phyloP scores from a whole-genome alignment of 768 basidiomycete genomes.

The Thelephora aurantiotincta region DNA sequence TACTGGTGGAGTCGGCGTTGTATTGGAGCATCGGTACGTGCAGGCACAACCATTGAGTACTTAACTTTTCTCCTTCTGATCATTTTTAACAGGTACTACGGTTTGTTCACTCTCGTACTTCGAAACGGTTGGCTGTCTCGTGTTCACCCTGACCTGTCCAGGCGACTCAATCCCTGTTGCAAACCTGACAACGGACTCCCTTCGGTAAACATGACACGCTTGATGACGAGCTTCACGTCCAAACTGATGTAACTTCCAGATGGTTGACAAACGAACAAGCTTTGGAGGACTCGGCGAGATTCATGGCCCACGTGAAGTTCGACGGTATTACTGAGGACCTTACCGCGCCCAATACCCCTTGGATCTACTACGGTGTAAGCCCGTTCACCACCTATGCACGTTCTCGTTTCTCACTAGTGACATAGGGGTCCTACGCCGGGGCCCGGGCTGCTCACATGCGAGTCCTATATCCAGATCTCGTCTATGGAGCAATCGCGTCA shows the following conservation, averaged over 20 bases:
- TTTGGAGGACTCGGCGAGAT: constrained; percentile 82
- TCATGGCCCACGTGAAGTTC: constrained; percentile 74
- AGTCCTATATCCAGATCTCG: constrained; percentile 75
- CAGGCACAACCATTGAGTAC: constrained; percentile 26
- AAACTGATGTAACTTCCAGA: constrained; percentile 21
- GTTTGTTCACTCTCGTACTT: background rate
- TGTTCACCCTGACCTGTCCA: constrained; percentile 13
- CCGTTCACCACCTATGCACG: background rate
- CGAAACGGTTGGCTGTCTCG: background rate
- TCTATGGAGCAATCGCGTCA: constrained; percentile 80
- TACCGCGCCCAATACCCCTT: constrained; percentile 60
- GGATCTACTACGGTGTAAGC: constrained; percentile 88
- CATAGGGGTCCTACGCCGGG: constrained; percentile 79
- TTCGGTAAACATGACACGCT: constrained; percentile 33
- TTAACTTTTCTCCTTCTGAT: no score
- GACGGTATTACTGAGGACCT: constrained; percentile 43
- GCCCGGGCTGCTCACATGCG: constrained; percentile 89
- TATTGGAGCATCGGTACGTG: constrained; percentile 91
- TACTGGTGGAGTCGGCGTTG: constrained; percentile 77
- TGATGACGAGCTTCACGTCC: background rate
- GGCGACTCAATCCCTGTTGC: constrained; percentile 63
- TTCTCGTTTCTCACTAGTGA: background rate
- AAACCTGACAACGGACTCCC: constrained; percentile 69
- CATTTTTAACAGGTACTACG: constrained; percentile 6
- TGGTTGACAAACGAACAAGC: constrained; percentile 87